Percentiles rank a stretch among this genome's conserved stretches.
These are phyloP conservation scores for Aureobasidium sp. DNA, from an alignment of 2,329 filamentous ascomycete species.

Conservation along the genomic window DNA sequence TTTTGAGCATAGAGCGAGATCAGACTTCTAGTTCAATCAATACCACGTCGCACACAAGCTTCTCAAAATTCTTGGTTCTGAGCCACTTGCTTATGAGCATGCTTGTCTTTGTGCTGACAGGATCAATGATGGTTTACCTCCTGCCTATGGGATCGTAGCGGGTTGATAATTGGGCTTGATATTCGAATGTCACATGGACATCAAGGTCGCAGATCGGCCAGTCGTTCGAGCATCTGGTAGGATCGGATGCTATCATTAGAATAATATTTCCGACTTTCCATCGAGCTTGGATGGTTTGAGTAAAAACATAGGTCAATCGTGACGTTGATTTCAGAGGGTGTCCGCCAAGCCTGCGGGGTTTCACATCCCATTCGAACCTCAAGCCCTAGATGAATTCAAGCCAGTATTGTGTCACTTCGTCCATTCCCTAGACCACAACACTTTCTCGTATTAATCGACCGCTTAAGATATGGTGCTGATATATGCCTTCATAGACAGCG, in stretches of 20 bases:
- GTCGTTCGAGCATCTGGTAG: background rate
- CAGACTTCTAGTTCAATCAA: background rate
- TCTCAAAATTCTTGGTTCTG: background rate
- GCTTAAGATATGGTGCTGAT: background rate
- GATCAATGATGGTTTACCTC: background rate
- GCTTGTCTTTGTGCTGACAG: slow-evolving; percentile 2
- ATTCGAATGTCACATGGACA: slow-evolving; percentile 1
- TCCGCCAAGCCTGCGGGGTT: background rate
- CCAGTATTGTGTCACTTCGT: background rate
- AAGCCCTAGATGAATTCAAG: background rate
- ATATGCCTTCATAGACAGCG: background rate
- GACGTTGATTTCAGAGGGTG: background rate
- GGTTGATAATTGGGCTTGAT: background rate
- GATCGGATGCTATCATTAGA: background rate
- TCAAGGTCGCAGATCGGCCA: slow-evolving; percentile 1
- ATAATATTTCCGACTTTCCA: background rate
- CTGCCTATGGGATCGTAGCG: background rate
- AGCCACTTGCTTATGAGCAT: background rate
- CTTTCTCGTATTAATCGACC: background rate
- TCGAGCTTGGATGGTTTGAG: background rate
- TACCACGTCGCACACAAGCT: background rate
- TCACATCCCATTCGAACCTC: background rate
- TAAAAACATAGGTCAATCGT: background rate
- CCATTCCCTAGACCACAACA: background rate
- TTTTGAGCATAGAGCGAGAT: background rate